These are phyloP conservation scores for Smallanthus sonchifolius DNA, from an alignment of 129 eudicot species.

Conservation along the genomic window DNA sequence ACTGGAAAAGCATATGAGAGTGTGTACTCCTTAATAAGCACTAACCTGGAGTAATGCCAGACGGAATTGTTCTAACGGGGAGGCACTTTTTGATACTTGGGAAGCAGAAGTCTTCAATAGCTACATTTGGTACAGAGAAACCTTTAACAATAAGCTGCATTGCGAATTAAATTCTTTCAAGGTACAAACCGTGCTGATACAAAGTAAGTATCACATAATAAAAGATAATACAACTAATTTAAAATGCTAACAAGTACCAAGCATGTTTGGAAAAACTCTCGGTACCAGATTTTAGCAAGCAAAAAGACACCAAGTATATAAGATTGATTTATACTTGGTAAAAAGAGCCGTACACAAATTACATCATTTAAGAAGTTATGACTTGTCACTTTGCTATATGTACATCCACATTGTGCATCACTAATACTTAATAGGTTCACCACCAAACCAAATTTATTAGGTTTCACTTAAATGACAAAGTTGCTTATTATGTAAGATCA, in stretches of 20 bases:
- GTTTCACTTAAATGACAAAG: neutral
- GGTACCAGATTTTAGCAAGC: neutral
- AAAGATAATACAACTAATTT: slow-evolving; percentile 6
- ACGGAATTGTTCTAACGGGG: slow-evolving; percentile 65
- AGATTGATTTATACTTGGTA: neutral
- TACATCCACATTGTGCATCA: neutral
- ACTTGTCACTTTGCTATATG: neutral
- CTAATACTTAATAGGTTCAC: neutral
- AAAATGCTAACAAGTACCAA: slow-evolving; percentile 2
- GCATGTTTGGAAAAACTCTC: neutral
- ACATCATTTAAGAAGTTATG: neutral
- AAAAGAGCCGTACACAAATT: neutral
- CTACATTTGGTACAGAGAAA: slow-evolving; percentile 83
- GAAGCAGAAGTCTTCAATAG: slow-evolving; percentile 68
- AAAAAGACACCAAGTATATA: slow-evolving; percentile 2
- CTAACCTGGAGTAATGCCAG: slow-evolving; percentile 71
- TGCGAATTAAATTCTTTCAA: slow-evolving; percentile 40
- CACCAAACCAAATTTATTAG: slow-evolving; percentile 6
- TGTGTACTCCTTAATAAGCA: slow-evolving; percentile 15
- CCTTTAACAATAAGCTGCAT: slow-evolving; percentile 57
- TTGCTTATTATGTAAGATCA: neutral
- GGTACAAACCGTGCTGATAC: slow-evolving; percentile 23
- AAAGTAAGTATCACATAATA: neutral
- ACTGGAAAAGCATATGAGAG: slow-evolving; percentile 4
- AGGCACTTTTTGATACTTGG: slow-evolving; percentile 58